Base-by-base conservation (phyloP, 2,329 filamentous ascomycete genomes). In the Camillea tinctor region DNA sequence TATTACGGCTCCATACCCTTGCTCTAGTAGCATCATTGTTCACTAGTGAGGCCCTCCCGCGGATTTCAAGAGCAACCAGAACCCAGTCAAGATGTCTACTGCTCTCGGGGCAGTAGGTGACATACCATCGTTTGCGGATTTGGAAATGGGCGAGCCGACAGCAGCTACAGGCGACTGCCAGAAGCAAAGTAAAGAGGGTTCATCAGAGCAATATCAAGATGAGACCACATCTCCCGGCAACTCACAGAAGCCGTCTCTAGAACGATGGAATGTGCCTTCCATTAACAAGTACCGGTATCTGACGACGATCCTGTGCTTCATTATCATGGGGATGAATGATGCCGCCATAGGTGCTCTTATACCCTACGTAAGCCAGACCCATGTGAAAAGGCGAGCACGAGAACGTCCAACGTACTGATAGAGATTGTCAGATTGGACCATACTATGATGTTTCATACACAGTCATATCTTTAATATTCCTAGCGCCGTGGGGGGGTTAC, bases 401-500 rank as follows among this genome's bases (percentile, higher is more conserved):
- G 49, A 50, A 30, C 19, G 23, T 19, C 19, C 51, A n/a, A 9
- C 13, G 6, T 13, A 17, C 51, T 53, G 17, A 53, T 17, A 22
- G 51, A 53, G 1, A 23, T 17, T 49, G 40, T 13, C 11, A 23
- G n/a, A 52, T 56, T 20, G 44, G 19, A 20, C 26, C 73, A 13
- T 88, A 89, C 75, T 90, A 90, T 74, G 56, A 76, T 54, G 76
- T 90, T 55, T 79, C 76, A 52, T 89, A 90, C 71, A 82, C 84
- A 3, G 75, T 88, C 57, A 82, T 91, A 3, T 88, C 88, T 0
- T 79, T 89, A 1, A 75, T 90, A 50, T 91, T 91, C 71, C 77
- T 91, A 11, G 82, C 88, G 0, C 87, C 88, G 0, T 85, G 90
- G 54, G 76, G 83, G 2, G 88, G 88, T 52, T 91, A 91, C 73